These are phyloP conservation scores for Dipodascopsis uninucleata DNA, from an alignment of 805 yeast genomes.

Conservation along the genomic window DNA sequence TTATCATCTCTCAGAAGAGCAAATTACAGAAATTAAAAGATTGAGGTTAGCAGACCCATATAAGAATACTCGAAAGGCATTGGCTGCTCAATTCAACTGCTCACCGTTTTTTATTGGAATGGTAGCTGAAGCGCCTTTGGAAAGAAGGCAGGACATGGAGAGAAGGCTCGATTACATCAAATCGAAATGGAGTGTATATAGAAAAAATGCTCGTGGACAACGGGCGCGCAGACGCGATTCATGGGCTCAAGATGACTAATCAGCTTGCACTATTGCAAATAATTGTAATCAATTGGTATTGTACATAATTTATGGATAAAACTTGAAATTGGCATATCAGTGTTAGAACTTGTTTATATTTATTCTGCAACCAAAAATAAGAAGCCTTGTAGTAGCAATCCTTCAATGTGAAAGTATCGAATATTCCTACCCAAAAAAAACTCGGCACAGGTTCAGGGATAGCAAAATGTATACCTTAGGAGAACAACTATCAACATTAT, in stretches of 20 bases:
- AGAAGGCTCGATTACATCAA: slow-evolving; percentile 46
- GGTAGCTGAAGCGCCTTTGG: slow-evolving; percentile 45
- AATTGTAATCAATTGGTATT: background rate
- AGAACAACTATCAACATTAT: too few relatives aligned
- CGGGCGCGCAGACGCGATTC: slow-evolving; percentile 53
- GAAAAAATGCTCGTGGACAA: slow-evolving; percentile 51
- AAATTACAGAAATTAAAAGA: slow-evolving; percentile 53
- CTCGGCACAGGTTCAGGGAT: too few relatives aligned
- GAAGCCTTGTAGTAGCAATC: too few relatives aligned
- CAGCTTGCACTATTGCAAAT: background rate
- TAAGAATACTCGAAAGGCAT: slow-evolving; percentile 56
- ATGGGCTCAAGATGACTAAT: slow-evolving; percentile 62
- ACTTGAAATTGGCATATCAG: too few relatives aligned
- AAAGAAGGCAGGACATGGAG: slow-evolving; percentile 46
- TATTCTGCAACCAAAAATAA: too few relatives aligned
- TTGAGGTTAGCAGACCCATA: slow-evolving; percentile 58
- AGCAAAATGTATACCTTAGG: too few relatives aligned
- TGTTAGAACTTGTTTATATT: too few relatives aligned
- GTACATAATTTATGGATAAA: too few relatives aligned
- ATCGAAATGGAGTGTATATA: slow-evolving; percentile 48
- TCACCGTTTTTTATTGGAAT: slow-evolving; percentile 52
- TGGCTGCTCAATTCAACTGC: slow-evolving; percentile 58
- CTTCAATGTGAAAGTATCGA: too few relatives aligned
- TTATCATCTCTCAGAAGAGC: slow-evolving; percentile 55
- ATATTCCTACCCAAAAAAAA: too few relatives aligned